Base-by-base conservation (phyloP, 805 yeast genomes). In the Candida maris region DNA sequence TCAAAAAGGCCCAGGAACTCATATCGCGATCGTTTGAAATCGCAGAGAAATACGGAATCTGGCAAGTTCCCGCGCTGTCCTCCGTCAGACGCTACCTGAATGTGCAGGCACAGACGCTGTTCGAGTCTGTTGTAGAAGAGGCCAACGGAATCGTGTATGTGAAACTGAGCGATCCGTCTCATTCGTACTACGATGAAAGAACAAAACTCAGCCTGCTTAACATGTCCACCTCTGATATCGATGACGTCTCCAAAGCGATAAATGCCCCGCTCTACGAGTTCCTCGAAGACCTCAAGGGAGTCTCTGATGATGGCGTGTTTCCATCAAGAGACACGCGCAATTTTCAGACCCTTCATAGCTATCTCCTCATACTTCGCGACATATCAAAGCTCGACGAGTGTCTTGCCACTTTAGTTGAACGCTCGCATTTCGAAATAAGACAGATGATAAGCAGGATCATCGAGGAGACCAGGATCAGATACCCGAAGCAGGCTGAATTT, bases 101-200 rank as follows among this genome's bases (percentile, higher is more conserved):
- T 33, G 52, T 64, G 3, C 88, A 80, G 44, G 70, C 74, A 12
- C 76, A 75, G 39, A 70, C 73, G 27, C 62, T 89, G 19, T 81
- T 82, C 50, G 87, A 81, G 31, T 75, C 76, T 44, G 65, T 89
- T 14, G 65, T 85, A n/a, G 95, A 85, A 44, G 95, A 88, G 51
- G 62, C 87, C 27, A 79, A 77, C 40, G 72, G 70, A 31, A 81
- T 85, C n/a, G 38, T 57, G 14, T 59, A 59, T 32, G 37, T 49
- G 20, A 56, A 53, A 31, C 36, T 40, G 23, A 44, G 38, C 18
- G 49, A 42, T 3, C 23, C 41, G 49, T 24, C 56, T 60, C 38
- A 56, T 54, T 36, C 68, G 52, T 17, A 56, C 47, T 33, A 61
- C 56, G 34, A 54, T 23, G 46, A 42, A 19, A 44, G 41, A 17